A percentile compares a stretch with the other conserved stretches of the same genome.
Evolutionary conservation across 441 rosid genomes (phyloP).

Genomic region (Populus hybrid): DNA sequence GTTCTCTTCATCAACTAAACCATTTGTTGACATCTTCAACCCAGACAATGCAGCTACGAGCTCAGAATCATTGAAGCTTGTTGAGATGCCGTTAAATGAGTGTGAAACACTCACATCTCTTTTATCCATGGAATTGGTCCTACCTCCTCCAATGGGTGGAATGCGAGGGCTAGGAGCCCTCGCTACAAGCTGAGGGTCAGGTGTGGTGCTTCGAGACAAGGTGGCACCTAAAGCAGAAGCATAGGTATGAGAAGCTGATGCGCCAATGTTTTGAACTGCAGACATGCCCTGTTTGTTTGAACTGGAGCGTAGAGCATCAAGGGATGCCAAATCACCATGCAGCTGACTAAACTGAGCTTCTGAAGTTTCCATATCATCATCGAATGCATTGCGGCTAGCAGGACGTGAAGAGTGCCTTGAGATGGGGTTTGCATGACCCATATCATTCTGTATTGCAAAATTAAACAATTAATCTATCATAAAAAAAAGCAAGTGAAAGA

Average conservation of each 20-base stretch:
- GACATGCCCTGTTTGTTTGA: slow-evolving; percentile 31
- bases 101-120: slow-evolving; percentile 34
- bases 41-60: slow-evolving; percentile 58
- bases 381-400: slow-evolving; percentile 53
- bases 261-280: slow-evolving; percentile 29
- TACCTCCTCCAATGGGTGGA: slow-evolving; percentile 56
- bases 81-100: slow-evolving; percentile 40
- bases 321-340: slow-evolving; percentile 36
- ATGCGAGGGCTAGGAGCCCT: slow-evolving; percentile 61
- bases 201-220: slow-evolving; percentile 61
- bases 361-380: slow-evolving; percentile 39
- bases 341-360: slow-evolving; percentile 44
- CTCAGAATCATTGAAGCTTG: slow-evolving; percentile 43
- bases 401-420: slow-evolving; percentile 61
- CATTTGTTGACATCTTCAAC: slow-evolving; percentile 50
- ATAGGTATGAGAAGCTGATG: slow-evolving; percentile 50
- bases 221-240: slow-evolving; percentile 63
- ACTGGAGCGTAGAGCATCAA: slow-evolving; percentile 34
- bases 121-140: slow-evolving; percentile 46
- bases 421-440: slow-evolving; percentile 35
- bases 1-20: slow-evolving; percentile 34
- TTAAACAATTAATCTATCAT: slow-evolving; percentile 17
- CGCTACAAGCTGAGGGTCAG: slow-evolving; percentile 58
- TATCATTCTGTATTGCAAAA: slow-evolving; percentile 49
- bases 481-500: neutral